A percentile compares a stretch with the other conserved stretches of the same genome.
Evolutionary conservation across 139 green algal species (phyloP).

Genomic region (Coelastrella sp.): DNA sequence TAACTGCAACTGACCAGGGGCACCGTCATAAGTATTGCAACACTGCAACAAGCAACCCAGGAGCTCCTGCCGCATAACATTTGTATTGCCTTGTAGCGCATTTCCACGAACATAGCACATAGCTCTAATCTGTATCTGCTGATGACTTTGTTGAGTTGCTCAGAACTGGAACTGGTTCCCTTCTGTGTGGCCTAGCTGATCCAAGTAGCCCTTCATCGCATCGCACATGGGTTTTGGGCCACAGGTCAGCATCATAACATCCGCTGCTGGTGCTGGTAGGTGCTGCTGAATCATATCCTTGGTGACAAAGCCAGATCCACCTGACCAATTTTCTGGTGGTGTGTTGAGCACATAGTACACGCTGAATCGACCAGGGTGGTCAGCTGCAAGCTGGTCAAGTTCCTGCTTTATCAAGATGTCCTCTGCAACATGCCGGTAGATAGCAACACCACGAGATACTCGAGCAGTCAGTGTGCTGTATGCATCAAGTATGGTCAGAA

Average conservation of each 20-base stretch:
- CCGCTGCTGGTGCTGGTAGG: slow-evolving; percentile 60
- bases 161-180: slow-evolving; percentile 94
- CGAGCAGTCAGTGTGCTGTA: too few species aligned
- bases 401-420: slow-evolving; percentile 92
- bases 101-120: too few species aligned
- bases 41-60: too few species aligned
- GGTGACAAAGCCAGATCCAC: slow-evolving; percentile 83
- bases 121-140: too few species aligned
- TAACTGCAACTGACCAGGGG: too few species aligned
- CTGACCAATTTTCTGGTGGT: slow-evolving; percentile 39
- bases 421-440: too few species aligned
- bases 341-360: slow-evolving; percentile 61
- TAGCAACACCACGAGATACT: too few species aligned
- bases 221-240: slow-evolving; percentile 92
- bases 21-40: too few species aligned
- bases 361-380: slow-evolving; percentile 59
- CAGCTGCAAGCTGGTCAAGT: slow-evolving; percentile 67
- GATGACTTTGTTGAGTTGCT: slow-evolving; percentile 22
- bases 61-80: too few species aligned
- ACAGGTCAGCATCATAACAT: slow-evolving; percentile 83
- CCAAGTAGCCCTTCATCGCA: slow-evolving; percentile 83
- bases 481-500: too few species aligned
- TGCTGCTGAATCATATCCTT: slow-evolving; percentile 81
- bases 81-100: too few species aligned
- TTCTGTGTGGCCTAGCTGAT: slow-evolving; percentile 80